Percentiles rank a stretch among this genome's conserved stretches.
Conservation (phyloP, 2,329 filamentous ascomycete genomes). For the Lomentospora prolificans region DNA sequence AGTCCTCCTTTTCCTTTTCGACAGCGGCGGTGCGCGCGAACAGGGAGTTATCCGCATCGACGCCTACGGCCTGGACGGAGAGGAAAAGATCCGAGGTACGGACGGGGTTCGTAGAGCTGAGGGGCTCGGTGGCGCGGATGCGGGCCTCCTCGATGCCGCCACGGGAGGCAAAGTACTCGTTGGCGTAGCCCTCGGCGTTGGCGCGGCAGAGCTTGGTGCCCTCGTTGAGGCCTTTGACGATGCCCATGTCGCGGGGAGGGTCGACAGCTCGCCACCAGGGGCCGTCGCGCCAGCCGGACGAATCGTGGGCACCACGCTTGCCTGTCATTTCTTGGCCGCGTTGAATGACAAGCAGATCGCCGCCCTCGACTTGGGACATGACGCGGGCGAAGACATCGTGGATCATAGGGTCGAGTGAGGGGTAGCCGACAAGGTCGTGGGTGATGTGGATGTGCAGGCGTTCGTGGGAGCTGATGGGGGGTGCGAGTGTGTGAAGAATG, state of each 20-base stretch:
- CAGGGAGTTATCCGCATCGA: slow-evolving; percentile 53
- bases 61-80: slow-evolving; percentile 77
- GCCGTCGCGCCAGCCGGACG: slow-evolving; percentile 77
- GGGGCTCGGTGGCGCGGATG: slow-evolving; percentile 64
- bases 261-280: slow-evolving; percentile 84
- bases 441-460: slow-evolving; percentile 95
- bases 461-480: slow-evolving; percentile 93
- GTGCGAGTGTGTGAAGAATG: slow-evolving; percentile 88
- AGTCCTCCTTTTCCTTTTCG: slow-evolving; percentile 45
- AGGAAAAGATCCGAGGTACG: slow-evolving; percentile 92
- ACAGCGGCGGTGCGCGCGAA: slow-evolving; percentile 51
- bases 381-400: slow-evolving; percentile 87
- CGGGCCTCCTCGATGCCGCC: slow-evolving; percentile 77
- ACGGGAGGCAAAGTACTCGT: slow-evolving; percentile 68
- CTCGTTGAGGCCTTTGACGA: slow-evolving; percentile 71
- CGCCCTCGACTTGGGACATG: slow-evolving; percentile 98
- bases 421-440: slow-evolving; percentile 90
- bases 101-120: slow-evolving; percentile 80
- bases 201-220: slow-evolving; percentile 87
- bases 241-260: slow-evolving; percentile 63
- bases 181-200: slow-evolving; percentile 77
- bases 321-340: slow-evolving; percentile 77
- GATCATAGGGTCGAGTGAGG: slow-evolving; percentile 84
- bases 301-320: slow-evolving; percentile 49
- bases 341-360: slow-evolving; percentile 88